Conservation (phyloP, 2,329 filamentous ascomycete genomes). For the Arthrobotrys megalospora region DNA sequence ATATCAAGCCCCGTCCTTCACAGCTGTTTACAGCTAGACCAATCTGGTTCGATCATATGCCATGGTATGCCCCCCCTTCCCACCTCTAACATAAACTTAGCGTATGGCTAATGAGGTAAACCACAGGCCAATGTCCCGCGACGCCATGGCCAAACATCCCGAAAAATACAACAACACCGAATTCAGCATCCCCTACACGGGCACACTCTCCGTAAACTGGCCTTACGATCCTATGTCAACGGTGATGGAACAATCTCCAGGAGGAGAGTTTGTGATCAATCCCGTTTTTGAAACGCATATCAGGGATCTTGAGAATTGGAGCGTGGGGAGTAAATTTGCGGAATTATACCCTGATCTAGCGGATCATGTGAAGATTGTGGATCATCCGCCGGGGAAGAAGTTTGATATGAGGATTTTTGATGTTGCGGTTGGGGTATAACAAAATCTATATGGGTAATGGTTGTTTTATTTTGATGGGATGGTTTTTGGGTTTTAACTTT, state of each 20-base stretch:
- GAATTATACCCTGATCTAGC: conserved; percentile 75
- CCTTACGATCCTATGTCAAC: conserved; percentile 82
- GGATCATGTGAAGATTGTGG: conserved; percentile 49
- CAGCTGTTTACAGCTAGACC: conserved; percentile 81
- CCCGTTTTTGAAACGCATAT: conserved; percentile 88
- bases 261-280: conserved; percentile 83
- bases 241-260: conserved; percentile 73
- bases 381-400: conserved; percentile 51
- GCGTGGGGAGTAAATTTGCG: conserved; percentile 78
- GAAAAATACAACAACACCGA: conserved; percentile 78
- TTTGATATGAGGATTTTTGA: conserved; percentile 55
- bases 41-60: conserved; percentile 85
- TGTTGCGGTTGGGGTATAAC: conserved; percentile 20
- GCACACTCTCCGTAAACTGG: conserved; percentile 84
- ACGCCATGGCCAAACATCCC: conserved; percentile 65
- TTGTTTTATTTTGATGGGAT: background rate
- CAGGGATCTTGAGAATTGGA: conserved; percentile 83
- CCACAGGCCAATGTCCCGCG: conserved; percentile 44
- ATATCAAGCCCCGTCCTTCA: conserved; percentile 76
- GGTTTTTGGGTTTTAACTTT: background rate
- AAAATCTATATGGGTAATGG: background rate
- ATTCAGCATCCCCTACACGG: conserved; percentile 87
- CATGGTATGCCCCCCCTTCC: conserved; percentile 72
- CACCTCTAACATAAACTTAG: conserved; percentile 74
- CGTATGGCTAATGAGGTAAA: conserved; percentile 46